These are phyloP conservation scores for Ilyonectria destructans DNA, from an alignment of 2,329 filamentous ascomycete genomes.

Conservation along the genomic window DNA sequence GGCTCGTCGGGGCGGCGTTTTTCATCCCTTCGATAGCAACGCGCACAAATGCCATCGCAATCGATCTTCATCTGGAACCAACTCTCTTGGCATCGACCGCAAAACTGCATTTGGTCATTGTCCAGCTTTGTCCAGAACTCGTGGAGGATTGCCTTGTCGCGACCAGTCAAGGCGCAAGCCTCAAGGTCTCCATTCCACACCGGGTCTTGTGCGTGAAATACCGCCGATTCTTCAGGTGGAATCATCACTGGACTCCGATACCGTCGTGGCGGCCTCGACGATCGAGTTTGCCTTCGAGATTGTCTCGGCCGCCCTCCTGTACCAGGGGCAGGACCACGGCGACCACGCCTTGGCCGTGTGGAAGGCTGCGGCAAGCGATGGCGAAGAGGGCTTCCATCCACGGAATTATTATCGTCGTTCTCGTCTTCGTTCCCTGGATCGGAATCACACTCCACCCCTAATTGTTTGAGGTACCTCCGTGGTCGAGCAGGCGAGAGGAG, in stretches of 20 bases:
- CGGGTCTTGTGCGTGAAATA: too few relatives aligned
- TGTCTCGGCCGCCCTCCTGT: constrained; percentile 15
- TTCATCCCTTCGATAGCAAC: too few relatives aligned
- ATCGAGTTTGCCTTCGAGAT: constrained; percentile 11
- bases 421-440: too few relatives aligned
- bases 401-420: too few relatives aligned
- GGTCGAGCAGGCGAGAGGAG: too few relatives aligned
- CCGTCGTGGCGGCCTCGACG: background rate
- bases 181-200: too few relatives aligned
- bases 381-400: background rate
- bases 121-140: background rate
- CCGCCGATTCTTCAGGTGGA: too few relatives aligned
- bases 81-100: background rate
- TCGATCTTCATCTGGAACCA: background rate
- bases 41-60: background rate
- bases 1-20: too few relatives aligned
- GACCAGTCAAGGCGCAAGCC: background rate
- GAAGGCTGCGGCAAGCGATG: background rate
- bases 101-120: background rate
- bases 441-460: too few relatives aligned
- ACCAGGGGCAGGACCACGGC: background rate
- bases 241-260: too few relatives aligned
- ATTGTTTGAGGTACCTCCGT: too few relatives aligned
- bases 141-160: background rate
- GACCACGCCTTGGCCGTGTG: constrained; percentile 2